These are phyloP conservation scores for Cinchona pubescens DNA, from an alignment of 257 asterid species.

Conservation along the genomic window DNA sequence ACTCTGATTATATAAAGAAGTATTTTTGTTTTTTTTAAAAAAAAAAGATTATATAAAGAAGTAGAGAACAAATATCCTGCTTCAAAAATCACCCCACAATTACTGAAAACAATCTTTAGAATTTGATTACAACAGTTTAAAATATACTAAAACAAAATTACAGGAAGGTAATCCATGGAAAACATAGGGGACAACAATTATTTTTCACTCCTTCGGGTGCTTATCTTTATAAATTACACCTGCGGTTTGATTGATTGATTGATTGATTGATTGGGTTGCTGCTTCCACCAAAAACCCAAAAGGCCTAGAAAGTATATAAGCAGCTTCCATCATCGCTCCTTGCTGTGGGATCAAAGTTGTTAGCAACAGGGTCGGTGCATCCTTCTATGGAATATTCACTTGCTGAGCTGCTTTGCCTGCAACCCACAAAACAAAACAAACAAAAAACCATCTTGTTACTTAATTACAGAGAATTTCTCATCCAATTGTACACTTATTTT, in stretches of 20 bases:
- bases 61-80: neutral
- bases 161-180: constrained; percentile 1
- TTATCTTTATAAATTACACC: constrained; percentile 5
- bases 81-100: neutral
- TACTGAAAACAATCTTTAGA: neutral
- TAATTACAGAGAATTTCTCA: neutral
- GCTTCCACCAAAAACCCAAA: neutral
- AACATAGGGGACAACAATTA: constrained; percentile 5
- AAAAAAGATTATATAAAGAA: neutral
- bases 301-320: constrained; percentile 25
- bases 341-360: constrained; percentile 59
- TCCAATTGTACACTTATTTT: neutral
- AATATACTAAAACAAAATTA: constrained; percentile 5
- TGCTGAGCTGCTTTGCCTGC: constrained; percentile 60
- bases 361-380: constrained; percentile 60
- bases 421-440: no score
- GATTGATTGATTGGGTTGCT: neutral
- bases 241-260: neutral
- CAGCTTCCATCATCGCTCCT: constrained; percentile 70
- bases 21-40: no score
- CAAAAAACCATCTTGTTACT: neutral
- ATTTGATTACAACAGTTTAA: neutral
- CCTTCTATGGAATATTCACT: constrained; percentile 47
- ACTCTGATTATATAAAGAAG: neutral
- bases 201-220: constrained; percentile 5